Evolutionary conservation across 352 stramenopile species (phyloP).

Genomic region (Globisporangium iwayamae): DNA sequence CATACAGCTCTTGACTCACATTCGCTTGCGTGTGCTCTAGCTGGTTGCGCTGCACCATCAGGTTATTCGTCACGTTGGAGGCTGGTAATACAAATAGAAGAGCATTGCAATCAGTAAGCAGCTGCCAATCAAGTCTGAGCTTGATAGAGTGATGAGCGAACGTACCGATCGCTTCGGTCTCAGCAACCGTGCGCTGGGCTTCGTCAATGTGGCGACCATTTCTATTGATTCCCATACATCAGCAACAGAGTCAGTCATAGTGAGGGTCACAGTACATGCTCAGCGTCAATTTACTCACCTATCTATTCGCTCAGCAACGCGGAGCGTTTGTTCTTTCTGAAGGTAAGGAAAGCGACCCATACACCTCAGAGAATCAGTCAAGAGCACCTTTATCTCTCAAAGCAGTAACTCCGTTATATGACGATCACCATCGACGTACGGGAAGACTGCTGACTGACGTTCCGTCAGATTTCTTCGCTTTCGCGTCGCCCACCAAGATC

Average conservation of each 20-base stretch:
- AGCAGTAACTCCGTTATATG: neutral
- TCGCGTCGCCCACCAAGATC: constrained; percentile 44
- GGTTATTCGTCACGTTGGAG: constrained; percentile 64
- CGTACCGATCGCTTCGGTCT: constrained; percentile 69
- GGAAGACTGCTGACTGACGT: constrained; percentile 1
- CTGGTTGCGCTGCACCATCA: constrained; percentile 66
- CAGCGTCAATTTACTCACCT: constrained; percentile 20
- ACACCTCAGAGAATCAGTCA: neutral
- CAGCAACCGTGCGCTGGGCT: constrained; percentile 62
- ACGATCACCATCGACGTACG: neutral
- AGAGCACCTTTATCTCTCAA: neutral
- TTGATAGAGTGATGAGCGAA: neutral
- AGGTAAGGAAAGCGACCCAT: neutral
- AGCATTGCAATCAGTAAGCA: neutral
- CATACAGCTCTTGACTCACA: constrained; percentile 22
- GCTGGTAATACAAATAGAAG: constrained; percentile 21
- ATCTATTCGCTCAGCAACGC: constrained; percentile 40
- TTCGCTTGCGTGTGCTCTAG: constrained; percentile 58
- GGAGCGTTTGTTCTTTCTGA: constrained; percentile 44
- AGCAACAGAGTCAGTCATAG: neutral
- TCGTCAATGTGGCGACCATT: constrained; percentile 69
- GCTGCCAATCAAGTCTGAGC: neutral
- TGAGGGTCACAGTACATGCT: neutral
- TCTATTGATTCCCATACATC: constrained; percentile 20
- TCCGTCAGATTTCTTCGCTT: constrained; percentile 18